A percentile compares a stretch with the other conserved stretches of the same genome.
These are phyloP conservation scores for Mortierella sp. DNA, from an alignment of 371 early-diverging fungal species.

Conservation along the genomic window DNA sequence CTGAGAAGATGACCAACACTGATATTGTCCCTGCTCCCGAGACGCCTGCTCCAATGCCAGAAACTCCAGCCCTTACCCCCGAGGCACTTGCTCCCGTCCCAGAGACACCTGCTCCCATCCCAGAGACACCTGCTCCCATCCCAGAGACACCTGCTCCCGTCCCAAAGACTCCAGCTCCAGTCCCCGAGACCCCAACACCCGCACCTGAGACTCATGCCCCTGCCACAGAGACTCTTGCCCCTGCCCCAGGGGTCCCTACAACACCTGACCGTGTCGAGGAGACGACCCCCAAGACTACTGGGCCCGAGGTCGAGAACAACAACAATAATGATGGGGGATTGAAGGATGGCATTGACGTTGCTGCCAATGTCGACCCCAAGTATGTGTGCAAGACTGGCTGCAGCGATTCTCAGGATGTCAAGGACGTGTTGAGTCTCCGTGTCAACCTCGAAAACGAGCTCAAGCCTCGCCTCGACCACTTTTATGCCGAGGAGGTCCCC, in stretches of 20 bases:
- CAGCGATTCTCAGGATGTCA: constrained; percentile 33
- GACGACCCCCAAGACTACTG: too few relatives aligned
- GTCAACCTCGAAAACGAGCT: constrained; percentile 27
- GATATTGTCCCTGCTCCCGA: constrained; percentile 16
- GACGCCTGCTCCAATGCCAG: neutral
- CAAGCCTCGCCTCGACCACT: constrained; percentile 17
- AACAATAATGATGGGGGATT: neutral
- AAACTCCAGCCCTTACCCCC: constrained; percentile 3
- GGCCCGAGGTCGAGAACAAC: too few relatives aligned
- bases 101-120: neutral
- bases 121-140: constrained; percentile 5
- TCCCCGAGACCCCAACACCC: neutral
- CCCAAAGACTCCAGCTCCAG: neutral
- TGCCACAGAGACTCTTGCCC: neutral
- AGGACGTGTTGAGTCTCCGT: constrained; percentile 27
- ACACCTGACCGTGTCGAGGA: too few relatives aligned
- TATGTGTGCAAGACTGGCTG: constrained; percentile 48
- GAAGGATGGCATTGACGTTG: constrained; percentile 24
- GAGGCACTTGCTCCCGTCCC: neutral
- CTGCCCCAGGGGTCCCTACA: neutral
- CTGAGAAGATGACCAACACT: constrained; percentile 28
- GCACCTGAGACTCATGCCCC: neutral
- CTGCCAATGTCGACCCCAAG: constrained; percentile 22
- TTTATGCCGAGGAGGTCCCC: constrained; percentile 29
- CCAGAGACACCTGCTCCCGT: too few relatives aligned